Evolutionary conservation across 116 monocot genomes (phyloP), one percentile per base, ranked within the genome.

Genomic region (Cymodocea nodosa): DNA sequence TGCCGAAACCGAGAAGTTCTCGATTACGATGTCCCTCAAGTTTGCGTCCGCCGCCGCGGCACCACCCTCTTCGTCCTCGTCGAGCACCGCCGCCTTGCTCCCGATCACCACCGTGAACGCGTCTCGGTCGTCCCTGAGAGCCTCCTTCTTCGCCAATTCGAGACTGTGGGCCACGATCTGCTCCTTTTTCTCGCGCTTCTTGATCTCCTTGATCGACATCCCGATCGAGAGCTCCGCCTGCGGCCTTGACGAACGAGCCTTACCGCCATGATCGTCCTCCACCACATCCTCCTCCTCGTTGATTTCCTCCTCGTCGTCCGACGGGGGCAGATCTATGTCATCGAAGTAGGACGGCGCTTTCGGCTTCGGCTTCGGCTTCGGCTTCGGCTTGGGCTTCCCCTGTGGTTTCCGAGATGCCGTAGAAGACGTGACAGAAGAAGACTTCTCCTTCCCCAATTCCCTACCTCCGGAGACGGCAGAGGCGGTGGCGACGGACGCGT

Each of bases 161-260:
- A 78, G 74, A 2, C 56, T 74, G 13, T 71, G 74, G 9, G 81
- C 85, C 2, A 75, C 80, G 2, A 76, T 60, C 40, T 75, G 69
- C 10, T 91, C 92, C 74, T 86, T 85, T 82, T 85, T 89, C 82
- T 98, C 92, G 34, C 80, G 71, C 68, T 91, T 91, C 80, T 80
- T 88, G 23, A 76, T 14, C 44, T 98, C 97, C 77, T 98, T 98
- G 0, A 69, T 68, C 20, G 90, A 84, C 9, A 78, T 23, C 2
- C 65, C 70, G 4, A 71, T n/a, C 4, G 77, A 71, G 9, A 77
- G 56, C 2, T 76, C 76, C 7, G 51, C 3, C 25, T 70, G 61
- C 12, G 69, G 69, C 52, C 66, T 76, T 20, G 58, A 50, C 15
- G 55, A 53, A 34, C 72, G 50, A 6, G 23, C 11, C 51, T 34